Conservation (phyloP, 139 green algal genomes). For the Axilococcus clingmanii region DNA sequence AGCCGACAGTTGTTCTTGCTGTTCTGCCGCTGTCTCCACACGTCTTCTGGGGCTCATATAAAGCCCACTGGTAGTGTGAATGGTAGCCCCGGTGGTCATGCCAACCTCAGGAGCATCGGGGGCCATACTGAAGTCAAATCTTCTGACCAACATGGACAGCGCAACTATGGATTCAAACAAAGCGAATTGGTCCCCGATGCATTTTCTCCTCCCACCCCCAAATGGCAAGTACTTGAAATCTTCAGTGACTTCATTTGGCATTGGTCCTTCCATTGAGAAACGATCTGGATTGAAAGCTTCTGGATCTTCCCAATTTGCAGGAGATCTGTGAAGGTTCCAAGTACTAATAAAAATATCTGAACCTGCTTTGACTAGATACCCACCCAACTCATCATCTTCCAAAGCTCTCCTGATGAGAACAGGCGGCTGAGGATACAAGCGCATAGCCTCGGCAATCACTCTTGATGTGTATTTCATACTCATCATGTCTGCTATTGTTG, state of each 20-base stretch:
- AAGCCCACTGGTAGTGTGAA: constrained; percentile 74
- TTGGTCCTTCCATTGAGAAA: constrained; percentile 53
- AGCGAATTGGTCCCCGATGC: constrained; percentile 84
- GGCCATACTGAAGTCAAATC: constrained; percentile 69
- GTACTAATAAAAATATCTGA: constrained; percentile 82
- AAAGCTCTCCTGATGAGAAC: constrained; percentile 81
- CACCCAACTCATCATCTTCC: constrained; percentile 41
- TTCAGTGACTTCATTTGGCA: constrained; percentile 61
- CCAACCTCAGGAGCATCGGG: constrained; percentile 43
- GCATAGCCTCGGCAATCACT: constrained; percentile 82
- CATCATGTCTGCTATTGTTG: constrained; percentile 55
- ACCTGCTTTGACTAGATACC: constrained; percentile 28
- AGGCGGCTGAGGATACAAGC: constrained; percentile 91
- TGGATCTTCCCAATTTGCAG: constrained; percentile 54
- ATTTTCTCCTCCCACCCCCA: constrained; percentile 71
- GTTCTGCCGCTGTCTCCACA: background rate
- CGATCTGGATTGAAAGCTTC: constrained; percentile 66
- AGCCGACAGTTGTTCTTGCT: background rate
- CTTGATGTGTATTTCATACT: constrained; percentile 58
- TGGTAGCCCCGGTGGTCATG: constrained; percentile 80
- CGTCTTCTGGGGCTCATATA: constrained; percentile 33
- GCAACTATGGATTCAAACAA: constrained; percentile 81
- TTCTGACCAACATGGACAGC: constrained; percentile 71
- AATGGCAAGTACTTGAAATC: constrained; percentile 71
- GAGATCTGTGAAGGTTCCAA: constrained; percentile 79